Base-by-base conservation (phyloP, 345 rosid species). In the Eucalyptus marginata region DNA sequence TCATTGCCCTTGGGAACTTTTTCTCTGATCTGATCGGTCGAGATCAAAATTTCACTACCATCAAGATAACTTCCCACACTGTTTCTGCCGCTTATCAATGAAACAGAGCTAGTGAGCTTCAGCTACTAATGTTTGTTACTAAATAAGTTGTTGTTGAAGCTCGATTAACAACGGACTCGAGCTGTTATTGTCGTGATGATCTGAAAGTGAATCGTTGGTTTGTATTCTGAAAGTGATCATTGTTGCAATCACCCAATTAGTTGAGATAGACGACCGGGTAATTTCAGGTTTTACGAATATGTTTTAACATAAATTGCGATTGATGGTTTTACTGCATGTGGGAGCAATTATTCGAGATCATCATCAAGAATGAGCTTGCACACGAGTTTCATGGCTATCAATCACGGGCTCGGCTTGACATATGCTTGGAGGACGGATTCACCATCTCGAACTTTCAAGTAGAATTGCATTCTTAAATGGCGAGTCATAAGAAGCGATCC, bases 281-380 rank as follows among this genome's bases (percentile, higher is more conserved):
- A 52, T 10, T 10, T 18, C 1, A 7, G 11, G 59, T 54, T 54
- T 3, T 22, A 20, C 0, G 27, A 12, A 8, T 22, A 22, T 54
- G 25, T 10, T 54, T 54, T 20, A 54, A 54, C 1, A 10, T 22
- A 54, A 8, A 54, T 54, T 54, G 4, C 1, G 5, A 1, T 22
- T 22, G 62, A 22, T 2, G 1, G 27, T 24, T 5, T 56, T 56
- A 5, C 0, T 22, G 13, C 62, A 56, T 0, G n/a, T n/a, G 2
- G 2, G 62, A 4, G 62, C 27, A 56, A 56, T 56, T 56, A 56
- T 56, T 56, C 5, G 5, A 56, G 62, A 56, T 56, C 62, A 20
- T 56, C 27, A 56, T 56, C 62, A 56, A 56, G 62, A 56, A 24
- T 8, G 62, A 8, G 62, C 27, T 56, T 56, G 27, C 27, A 56